Evolutionary conservation across 2,329 filamentous ascomycete species (phyloP), one percentile per base, ranked within the genome.

Genomic region (Hymenoscyphus fraxineus): DNA sequence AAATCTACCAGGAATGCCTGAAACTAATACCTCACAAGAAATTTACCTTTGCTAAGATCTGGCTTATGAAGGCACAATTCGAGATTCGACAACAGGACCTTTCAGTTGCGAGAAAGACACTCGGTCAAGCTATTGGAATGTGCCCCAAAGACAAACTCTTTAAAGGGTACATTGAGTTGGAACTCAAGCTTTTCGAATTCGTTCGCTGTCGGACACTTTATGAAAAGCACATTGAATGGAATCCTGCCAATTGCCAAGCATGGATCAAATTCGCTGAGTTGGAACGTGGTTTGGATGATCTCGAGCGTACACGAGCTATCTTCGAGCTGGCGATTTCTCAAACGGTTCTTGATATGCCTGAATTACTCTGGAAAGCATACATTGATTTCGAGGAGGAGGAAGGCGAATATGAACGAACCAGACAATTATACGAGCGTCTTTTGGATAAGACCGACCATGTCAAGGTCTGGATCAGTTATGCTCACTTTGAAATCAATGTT

Each of bases 361-460:
- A 99, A 79, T 82, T 98, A 60, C 82, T 98, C 1, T 99, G 95
- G 95, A 98, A 98, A 79, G 88, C 93, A 1, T 99, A 97, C 77
- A 98, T 99, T 72, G 95, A 99, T 77, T 98, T 98, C 74, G 95
- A 99, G 78, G 94, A 98, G 75, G 92, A 96, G 72, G 92, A 97
- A 77, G 91, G 88, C 73, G 92, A 97, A 77, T 97, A 94, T 77
- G 92, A 93, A 61, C 83, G 88, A 59, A 92, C 93, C 4, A 85
- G 95, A 59, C 80, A 81, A 3, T 81, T 99, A 56, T 99, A 98
- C 79, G 94, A 98, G 80, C 87, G 94, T 7, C 83, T 99, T 13
- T 84, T 99, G 55, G 83, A 92, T 73, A 97, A 96, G 86, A 97
- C 95, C n/a, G 89, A 95, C 74, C 95, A 99, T 75, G 93, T 97